Evolutionary conservation across 2,329 filamentous ascomycete species (phyloP), one percentile per base, ranked within the genome.

Genomic region (Graphilbum ipis-grandicollis): DNA sequence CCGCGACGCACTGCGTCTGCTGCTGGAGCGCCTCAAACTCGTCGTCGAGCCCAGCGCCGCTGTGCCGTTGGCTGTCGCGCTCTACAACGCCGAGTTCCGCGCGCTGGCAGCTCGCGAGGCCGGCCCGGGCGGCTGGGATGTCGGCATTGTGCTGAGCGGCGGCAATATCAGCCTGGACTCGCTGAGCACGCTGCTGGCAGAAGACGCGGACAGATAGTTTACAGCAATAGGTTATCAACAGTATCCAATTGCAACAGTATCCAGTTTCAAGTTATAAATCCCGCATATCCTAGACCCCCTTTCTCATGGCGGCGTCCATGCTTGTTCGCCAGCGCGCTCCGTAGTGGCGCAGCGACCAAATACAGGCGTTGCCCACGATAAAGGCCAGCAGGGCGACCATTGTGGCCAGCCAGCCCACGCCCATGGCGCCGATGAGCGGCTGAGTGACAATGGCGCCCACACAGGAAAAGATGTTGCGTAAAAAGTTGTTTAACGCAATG

Each of bases 31-130:
- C 40, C 74, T 90, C 66, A 94, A 96, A 70, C 60, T 93, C 33
- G 74, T 94, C 18, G 75, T 94, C 12, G 88, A 96, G 64, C 88
- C 88, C 18, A 86, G 79, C 55, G 73, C 80, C 1, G 84, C 77
- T 3, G 86, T 94, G n/a, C 72, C 75, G 2, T 55, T 96, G 41
- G 90, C 88, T 0, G 80, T 82, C 8, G 77, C 75, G 36, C 58
- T 96, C 46, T 94, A 73, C 45, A 79, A 93, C 52, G 82, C 92
- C 56, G 82, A 85, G 4, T 94, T 94, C 43, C 62, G 83, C 40
- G 53, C 50, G 12, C 55, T 78, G 55, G 79, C 86, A 9, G 74
- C 83, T 58, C 55, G 50, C 41, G 79, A 86, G 54, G 79, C 63
- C 0, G 80, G 81, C 0, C 65, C 71, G 36, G 62, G 69, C 12